Conservation (phyloP, 2,329 filamentous ascomycete species). For the Alternaria sp. region DNA sequence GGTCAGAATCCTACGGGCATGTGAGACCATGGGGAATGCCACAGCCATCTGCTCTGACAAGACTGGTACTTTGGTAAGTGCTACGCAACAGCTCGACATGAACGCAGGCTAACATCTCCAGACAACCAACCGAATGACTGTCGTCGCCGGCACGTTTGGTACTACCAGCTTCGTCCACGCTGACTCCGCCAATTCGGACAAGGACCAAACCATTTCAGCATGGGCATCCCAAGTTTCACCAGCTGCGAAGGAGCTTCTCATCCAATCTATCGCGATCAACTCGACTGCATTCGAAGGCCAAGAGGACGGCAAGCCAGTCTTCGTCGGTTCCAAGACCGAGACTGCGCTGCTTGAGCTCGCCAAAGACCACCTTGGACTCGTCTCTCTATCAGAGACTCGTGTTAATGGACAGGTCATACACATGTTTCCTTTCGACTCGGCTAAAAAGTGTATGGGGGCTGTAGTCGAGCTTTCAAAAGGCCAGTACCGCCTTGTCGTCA, state of each 20-base stretch:
- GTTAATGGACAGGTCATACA: conserved; percentile 59
- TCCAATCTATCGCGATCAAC: conserved; percentile 50
- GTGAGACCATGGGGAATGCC: conserved; percentile 50
- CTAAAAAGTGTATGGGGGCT: conserved; percentile 66
- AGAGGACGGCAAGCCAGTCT: conserved; percentile 56
- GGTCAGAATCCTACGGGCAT: conserved; percentile 44
- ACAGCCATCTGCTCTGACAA: conserved; percentile 51
- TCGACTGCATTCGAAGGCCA: conserved; percentile 64
- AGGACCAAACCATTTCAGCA: conserved; percentile 51
- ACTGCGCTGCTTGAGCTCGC: conserved; percentile 63
- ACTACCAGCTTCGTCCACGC: conserved; percentile 59
- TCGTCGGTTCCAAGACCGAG: conserved; percentile 67
- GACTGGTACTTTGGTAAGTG: conserved; percentile 41
- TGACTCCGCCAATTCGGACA: conserved; percentile 53
- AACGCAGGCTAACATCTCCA: conserved; percentile 13
- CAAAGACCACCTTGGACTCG: conserved; percentile 61
- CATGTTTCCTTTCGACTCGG: conserved; percentile 65
- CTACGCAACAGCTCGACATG: fast-evolving
- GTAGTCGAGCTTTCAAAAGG: conserved; percentile 60
- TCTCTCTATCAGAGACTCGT: conserved; percentile 59
- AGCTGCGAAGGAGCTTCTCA: conserved; percentile 41
- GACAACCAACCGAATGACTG: conserved; percentile 54
- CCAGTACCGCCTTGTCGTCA: conserved; percentile 62
- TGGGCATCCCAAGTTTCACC: conserved; percentile 57
- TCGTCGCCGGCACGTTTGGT: conserved; percentile 52